A percentile compares a stretch with the other conserved stretches of the same genome.
phyloP scores from a whole-genome alignment of 345 rosid species.

The Tarenaya hassleriana region DNA sequence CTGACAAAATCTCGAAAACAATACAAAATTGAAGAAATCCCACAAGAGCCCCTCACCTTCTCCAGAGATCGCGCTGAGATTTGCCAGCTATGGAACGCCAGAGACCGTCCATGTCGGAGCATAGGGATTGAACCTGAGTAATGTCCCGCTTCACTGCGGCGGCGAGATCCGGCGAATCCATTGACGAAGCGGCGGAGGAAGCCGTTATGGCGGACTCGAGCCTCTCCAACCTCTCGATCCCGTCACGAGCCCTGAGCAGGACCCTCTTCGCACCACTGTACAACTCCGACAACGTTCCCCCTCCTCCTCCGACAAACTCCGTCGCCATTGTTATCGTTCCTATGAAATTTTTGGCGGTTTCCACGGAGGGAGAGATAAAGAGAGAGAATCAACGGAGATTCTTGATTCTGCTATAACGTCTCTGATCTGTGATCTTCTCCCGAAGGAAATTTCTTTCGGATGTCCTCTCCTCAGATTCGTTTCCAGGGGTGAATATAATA shows the following conservation, averaged over 20 bases:
- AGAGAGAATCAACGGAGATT: no score
- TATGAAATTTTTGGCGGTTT: no score
- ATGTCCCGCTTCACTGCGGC: constrained; percentile 66
- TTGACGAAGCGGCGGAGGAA: constrained; percentile 32
- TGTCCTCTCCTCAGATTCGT: no score
- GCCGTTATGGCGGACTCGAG: constrained; percentile 49
- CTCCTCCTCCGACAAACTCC: constrained; percentile 42
- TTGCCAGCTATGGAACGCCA: constrained; percentile 76
- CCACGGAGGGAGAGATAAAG: no score
- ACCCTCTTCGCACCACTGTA: constrained; percentile 52
- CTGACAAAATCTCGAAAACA: not conserved
- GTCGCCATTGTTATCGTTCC: constrained; percentile 18
- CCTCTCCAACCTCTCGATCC: constrained; percentile 80
- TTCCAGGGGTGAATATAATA: no score
- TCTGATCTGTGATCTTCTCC: no score
- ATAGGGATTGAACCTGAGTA: constrained; percentile 62
- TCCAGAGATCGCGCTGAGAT: constrained; percentile 97
- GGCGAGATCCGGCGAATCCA: constrained; percentile 73
- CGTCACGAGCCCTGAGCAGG: constrained; percentile 64
- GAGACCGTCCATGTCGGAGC: constrained; percentile 72
- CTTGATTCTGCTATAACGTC: no score
- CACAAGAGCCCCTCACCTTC: constrained; percentile 36
- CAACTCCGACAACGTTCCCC: constrained; percentile 65
- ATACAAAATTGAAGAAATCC: not conserved
- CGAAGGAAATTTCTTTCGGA: no score